These are phyloP conservation scores for Kluyveromyces wickerhamii DNA, from an alignment of 805 yeast genomes.

Conservation along the genomic window DNA sequence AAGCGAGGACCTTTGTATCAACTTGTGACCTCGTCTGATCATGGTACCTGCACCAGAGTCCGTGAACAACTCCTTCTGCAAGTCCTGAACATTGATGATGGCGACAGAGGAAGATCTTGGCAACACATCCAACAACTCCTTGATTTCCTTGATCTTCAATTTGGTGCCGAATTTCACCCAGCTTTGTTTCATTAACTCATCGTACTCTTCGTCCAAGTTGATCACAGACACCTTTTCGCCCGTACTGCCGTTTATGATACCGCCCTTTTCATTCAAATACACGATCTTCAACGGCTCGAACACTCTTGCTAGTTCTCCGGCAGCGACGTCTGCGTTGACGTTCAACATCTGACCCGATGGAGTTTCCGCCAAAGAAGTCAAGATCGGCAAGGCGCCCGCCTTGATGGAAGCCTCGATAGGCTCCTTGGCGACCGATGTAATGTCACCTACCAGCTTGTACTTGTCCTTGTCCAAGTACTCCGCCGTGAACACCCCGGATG, in stretches of 20 bases:
- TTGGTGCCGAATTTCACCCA: slow-evolving; percentile 99
- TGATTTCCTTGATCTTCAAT: slow-evolving; percentile 91
- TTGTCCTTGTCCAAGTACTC: slow-evolving; percentile 83
- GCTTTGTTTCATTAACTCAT: slow-evolving; percentile 77
- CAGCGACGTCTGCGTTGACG: slow-evolving; percentile 98
- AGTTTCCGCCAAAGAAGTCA: slow-evolving; percentile 95
- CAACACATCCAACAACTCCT: slow-evolving; percentile 83
- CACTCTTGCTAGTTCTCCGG: slow-evolving; percentile 94
- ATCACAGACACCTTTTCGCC: slow-evolving; percentile 85
- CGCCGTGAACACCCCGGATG: slow-evolving; percentile 95
- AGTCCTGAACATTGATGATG: slow-evolving; percentile 86
- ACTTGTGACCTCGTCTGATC: slow-evolving; percentile 93
- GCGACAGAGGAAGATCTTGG: slow-evolving; percentile 98
- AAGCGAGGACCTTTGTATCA: slow-evolving; percentile 61
- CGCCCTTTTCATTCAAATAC: slow-evolving; percentile 95
- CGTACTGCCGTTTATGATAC: slow-evolving; percentile 85
- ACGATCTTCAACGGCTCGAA: slow-evolving; percentile 96
- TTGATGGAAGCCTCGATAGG: slow-evolving; percentile 90
- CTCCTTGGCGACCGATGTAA: slow-evolving; percentile 76
- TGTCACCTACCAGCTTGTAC: slow-evolving; percentile 88
- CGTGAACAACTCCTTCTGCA: slow-evolving; percentile 95
- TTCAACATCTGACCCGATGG: slow-evolving; percentile 93
- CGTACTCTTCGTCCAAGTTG: slow-evolving; percentile 94
- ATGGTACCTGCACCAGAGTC: slow-evolving; percentile 99
- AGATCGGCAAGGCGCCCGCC: slow-evolving; percentile 94